Conservation (phyloP, 352 stramenopile species). For the Globisporangium nunn region DNA sequence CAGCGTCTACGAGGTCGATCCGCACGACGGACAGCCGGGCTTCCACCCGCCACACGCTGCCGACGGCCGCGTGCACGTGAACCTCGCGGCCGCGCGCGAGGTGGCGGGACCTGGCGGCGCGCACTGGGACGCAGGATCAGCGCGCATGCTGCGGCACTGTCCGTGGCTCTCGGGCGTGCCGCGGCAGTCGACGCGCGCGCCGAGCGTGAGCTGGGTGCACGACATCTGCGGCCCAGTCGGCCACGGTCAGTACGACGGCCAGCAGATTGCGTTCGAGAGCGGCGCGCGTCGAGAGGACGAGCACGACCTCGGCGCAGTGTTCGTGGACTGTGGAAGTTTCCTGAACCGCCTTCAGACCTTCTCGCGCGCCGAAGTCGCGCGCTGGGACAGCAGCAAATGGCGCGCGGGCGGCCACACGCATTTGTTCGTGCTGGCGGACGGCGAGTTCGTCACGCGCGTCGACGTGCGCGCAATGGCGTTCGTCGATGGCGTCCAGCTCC, state of each 20-base stretch:
- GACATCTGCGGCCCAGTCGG: conserved; percentile 43
- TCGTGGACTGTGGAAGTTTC: conserved; percentile 31
- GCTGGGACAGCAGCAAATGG: conserved; percentile 11
- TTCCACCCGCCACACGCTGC: conserved; percentile 12
- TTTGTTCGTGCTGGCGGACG: conserved; percentile 30
- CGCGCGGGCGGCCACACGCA: conserved; percentile 24
- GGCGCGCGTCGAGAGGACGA: background rate
- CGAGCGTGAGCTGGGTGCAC: conserved; percentile 34
- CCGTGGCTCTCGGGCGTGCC: conserved; percentile 41
- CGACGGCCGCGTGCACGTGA: conserved; percentile 24
- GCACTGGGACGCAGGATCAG: conserved; percentile 53
- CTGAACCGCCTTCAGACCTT: conserved; percentile 36
- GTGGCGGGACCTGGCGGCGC: conserved; percentile 23
- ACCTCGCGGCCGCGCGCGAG: conserved; percentile 28
- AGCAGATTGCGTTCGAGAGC: conserved; percentile 25
- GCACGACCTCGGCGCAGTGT: conserved; percentile 34
- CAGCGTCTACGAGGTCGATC: conserved; percentile 30
- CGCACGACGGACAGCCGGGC: conserved; percentile 21
- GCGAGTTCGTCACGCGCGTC: conserved; percentile 46
- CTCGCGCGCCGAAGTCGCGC: conserved; percentile 22
- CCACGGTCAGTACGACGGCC: conserved; percentile 28
- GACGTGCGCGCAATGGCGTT: conserved; percentile 50
- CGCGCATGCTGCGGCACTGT: conserved; percentile 39
- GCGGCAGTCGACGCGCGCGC: conserved; percentile 23
- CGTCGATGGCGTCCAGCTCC: conserved; percentile 59